Percentiles rank a stretch among this genome's conserved stretches.
These are phyloP conservation scores for Rutidosis leptorrhynchoides DNA, from an alignment of 129 eudicot genomes.

Conservation along the genomic window DNA sequence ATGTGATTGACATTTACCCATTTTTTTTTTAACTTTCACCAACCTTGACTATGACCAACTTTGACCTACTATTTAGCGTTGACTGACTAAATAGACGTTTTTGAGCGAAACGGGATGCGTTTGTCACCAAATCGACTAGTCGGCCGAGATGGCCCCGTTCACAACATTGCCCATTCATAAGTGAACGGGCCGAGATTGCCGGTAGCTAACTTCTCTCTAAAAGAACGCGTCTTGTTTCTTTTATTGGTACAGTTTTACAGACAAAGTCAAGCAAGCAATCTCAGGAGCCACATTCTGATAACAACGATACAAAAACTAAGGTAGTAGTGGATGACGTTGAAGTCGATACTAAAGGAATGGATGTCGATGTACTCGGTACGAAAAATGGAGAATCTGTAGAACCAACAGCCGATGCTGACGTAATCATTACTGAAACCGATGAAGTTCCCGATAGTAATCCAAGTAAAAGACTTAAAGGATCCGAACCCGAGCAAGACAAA, in stretches of 20 bases:
- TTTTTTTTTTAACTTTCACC: no score
- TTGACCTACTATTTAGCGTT: no score
- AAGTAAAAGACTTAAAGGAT: constrained; percentile 35
- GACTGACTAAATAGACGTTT: no score
- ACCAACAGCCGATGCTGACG: constrained; percentile 24
- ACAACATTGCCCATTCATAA: no score
- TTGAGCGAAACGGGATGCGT: no score
- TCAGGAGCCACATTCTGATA: constrained; percentile 19
- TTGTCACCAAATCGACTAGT: no score
- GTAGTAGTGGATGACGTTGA: constrained; percentile 25
- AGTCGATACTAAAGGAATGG: constrained; percentile 36
- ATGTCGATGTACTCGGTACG: constrained; percentile 28
- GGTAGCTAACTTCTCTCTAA: constrained; percentile 14
- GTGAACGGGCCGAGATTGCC: neutral
- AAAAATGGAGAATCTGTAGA: constrained; percentile 26
- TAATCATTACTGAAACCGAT: constrained; percentile 32
- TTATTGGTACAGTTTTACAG: constrained; percentile 47
- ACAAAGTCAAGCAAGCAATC: constrained; percentile 39
- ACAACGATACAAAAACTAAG: constrained; percentile 25
- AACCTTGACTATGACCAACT: no score
- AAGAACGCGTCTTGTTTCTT: constrained; percentile 18
- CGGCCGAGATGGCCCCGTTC: no score
- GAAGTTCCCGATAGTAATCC: constrained; percentile 45
- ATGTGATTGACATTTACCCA: neutral
- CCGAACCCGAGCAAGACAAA: constrained; percentile 31